Base-by-base conservation (phyloP, 768 basidiomycete genomes). In the Naganishia vaughanmartiniae region DNA sequence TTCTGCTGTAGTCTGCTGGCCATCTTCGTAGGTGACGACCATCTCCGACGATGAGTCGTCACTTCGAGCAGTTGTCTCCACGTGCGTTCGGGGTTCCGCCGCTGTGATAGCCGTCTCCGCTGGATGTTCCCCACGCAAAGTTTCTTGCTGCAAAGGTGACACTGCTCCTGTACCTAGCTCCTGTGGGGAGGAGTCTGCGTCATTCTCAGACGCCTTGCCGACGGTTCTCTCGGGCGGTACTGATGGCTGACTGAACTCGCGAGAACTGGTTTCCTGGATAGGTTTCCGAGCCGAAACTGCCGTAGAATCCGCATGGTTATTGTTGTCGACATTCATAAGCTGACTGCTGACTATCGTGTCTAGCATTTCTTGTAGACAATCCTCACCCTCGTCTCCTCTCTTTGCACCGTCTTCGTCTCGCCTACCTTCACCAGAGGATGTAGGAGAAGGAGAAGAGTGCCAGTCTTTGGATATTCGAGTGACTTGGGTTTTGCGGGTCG, bases 341-440 rank as follows among this genome's bases (percentile, higher is more conserved):
- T 63, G 60, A 21, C 36, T 63, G 60, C 60, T 45, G 0, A 63
- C 60, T 19, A 63, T 63, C 39, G 60, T 63, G 24, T 63, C 60
- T n/a, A 63, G 42, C 60, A 63, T 63, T 10, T 39, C 42, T 42
- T 63, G 15, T 4, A 63, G n/a, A 30, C 24, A n/a, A 26, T 45
- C 26, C 24, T 45, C 39, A n/a, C 46, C 34, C 24, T 63, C 57
- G n/a, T 58, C 39, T 46, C 2, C 36, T 30, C 15, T n/a, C n/a
- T n/a, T 15, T 10, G 17, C 26, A 3, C 30, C 60, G 26, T 45
- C 60, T 26, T n/a, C 39, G 24, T 45, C 60, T 14, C 11, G 42
- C 26, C 24, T 24, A 17, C 11, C 33, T 10, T 42, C 39, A 7
- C 7, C 26, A 26, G 46, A 63, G 24, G 26, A 34, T 19, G 36